These are phyloP conservation scores for Geotrichum reessii DNA, from an alignment of 1,139 yeast species.

Conservation along the genomic window DNA sequence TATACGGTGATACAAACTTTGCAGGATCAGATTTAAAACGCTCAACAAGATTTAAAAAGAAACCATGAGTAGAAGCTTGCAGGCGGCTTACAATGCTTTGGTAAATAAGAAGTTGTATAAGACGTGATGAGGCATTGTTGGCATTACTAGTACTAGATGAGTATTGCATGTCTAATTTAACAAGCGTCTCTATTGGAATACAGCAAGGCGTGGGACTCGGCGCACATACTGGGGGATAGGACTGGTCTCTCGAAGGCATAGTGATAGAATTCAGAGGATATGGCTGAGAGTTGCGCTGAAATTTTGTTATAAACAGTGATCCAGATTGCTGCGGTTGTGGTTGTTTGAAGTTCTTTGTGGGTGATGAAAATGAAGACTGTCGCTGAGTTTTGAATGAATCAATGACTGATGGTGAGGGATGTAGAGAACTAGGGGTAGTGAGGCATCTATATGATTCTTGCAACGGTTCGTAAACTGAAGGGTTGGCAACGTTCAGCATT, in stretches of 20 bases:
- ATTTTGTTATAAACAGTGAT: slow-evolving; percentile 2
- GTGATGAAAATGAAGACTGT: slow-evolving; percentile 14
- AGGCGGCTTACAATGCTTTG: slow-evolving; percentile 25
- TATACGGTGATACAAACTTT: slow-evolving; percentile 25
- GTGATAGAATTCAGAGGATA: neutral
- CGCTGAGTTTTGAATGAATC: slow-evolving; percentile 8
- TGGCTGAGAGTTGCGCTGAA: slow-evolving; percentile 8
- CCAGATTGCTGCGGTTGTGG: neutral
- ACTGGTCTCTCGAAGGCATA: slow-evolving; percentile 8
- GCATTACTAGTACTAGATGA: slow-evolving; percentile 21
- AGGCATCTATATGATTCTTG: slow-evolving; percentile 16
- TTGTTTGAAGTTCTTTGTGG: slow-evolving; percentile 10
- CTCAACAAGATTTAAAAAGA: slow-evolving; percentile 20
- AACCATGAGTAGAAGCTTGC: slow-evolving; percentile 21
- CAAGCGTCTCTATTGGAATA: slow-evolving; percentile 23
- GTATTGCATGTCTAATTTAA: slow-evolving; percentile 22
- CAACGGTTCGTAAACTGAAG: neutral
- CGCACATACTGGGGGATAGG: slow-evolving; percentile 6
- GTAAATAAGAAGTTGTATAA: slow-evolving; percentile 24
- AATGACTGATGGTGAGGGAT: slow-evolving; percentile 11
- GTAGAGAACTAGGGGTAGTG: slow-evolving; percentile 14
- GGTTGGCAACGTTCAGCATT: neutral
- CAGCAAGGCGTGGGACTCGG: slow-evolving; percentile 7
- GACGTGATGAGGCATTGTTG: slow-evolving; percentile 22
- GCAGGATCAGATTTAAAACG: slow-evolving; percentile 21